A percentile compares a stretch with the other conserved stretches of the same genome.
These are phyloP conservation scores for Acer campestre DNA, from an alignment of 345 rosid species.

Conservation along the genomic window DNA sequence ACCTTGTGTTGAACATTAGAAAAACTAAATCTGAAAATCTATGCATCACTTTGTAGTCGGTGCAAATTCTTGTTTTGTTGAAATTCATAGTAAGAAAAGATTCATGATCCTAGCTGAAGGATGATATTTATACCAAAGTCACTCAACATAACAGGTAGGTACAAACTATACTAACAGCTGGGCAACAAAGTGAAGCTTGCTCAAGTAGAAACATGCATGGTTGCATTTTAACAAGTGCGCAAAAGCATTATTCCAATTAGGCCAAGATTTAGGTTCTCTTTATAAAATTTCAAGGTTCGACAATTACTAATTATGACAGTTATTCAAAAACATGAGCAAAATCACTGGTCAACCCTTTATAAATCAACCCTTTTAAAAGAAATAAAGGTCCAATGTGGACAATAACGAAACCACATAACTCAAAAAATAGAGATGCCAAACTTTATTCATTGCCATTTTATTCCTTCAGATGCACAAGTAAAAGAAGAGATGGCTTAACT, in stretches of 20 bases:
- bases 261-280: not conserved
- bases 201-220: not conserved
- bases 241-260: not conserved
- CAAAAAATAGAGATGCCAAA: not conserved
- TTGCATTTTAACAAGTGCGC: not conserved
- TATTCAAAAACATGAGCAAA: not conserved
- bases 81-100: not conserved
- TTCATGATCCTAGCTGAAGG: not conserved
- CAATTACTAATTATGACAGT: not conserved
- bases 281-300: not conserved
- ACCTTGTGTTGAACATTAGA: too few species aligned
- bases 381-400: not conserved
- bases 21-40: too few species aligned
- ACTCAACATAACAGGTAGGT: not conserved
- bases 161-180: not conserved
- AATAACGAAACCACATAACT: not conserved
- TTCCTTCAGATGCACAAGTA: not conserved
- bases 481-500: not conserved
- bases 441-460: not conserved
- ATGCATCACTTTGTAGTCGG: not conserved
- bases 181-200: not conserved
- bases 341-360: not conserved
- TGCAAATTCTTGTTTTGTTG: not conserved
- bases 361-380: not conserved
- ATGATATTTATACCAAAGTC: not conserved